phyloP scores from a whole-genome alignment of 768 basidiomycete genomes.

The Lyophyllum semitale region DNA sequence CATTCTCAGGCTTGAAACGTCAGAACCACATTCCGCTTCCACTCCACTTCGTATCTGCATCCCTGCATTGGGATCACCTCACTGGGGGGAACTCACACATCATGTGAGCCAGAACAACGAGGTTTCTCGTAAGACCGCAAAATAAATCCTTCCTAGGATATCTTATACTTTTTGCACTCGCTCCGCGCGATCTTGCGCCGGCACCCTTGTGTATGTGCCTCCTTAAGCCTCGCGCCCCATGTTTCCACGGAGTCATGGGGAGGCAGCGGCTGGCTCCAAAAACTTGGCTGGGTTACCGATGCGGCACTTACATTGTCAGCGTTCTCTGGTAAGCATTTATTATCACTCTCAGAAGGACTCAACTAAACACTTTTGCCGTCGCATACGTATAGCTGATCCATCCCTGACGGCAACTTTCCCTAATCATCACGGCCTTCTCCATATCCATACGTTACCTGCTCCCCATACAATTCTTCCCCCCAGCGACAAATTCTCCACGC shows the following conservation, averaged over 20 bases:
- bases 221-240: constrained; percentile 67
- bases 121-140: background rate
- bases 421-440: constrained; percentile 83
- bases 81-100: constrained; percentile 66
- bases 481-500: constrained; percentile 78
- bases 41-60: constrained; percentile 62
- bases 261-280: constrained; percentile 72
- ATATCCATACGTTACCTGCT: constrained; percentile 75
- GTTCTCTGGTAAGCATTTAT: constrained; percentile 62
- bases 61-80: constrained; percentile 58
- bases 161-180: constrained; percentile 71
- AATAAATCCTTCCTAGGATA: constrained; percentile 44
- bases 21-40: constrained; percentile 20
- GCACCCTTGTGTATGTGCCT: constrained; percentile 63
- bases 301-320: constrained; percentile 72
- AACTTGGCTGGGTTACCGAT: constrained; percentile 80
- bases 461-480: constrained; percentile 74
- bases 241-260: constrained; percentile 60
- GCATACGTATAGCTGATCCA: constrained; percentile 62
- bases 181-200: constrained; percentile 63
- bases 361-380: background rate
- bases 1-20: constrained; percentile 25
- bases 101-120: constrained; percentile 43
- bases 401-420: constrained; percentile 74
- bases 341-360: background rate